Evolutionary conservation across 2,329 filamentous ascomycete species (phyloP).

Genomic region (Massarina eburnea): DNA sequence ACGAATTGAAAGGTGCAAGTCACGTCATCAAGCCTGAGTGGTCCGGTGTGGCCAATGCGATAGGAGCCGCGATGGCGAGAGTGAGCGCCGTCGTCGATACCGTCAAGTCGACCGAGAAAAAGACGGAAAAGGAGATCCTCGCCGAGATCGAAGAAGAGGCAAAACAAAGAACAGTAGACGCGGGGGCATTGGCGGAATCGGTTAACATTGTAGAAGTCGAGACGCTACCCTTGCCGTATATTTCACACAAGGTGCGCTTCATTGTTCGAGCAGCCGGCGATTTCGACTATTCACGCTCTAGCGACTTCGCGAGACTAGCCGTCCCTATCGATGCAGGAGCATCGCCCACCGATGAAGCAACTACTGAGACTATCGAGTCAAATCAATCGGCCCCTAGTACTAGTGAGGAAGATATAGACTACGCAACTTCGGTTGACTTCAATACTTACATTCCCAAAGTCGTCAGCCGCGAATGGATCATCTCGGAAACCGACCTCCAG

Average conservation of each 20-base stretch:
- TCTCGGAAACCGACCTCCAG: constrained; percentile 49
- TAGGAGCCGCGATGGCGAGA: constrained; percentile 64
- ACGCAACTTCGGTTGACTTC: constrained; percentile 26
- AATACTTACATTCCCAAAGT: constrained; percentile 46
- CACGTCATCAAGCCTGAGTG: constrained; percentile 59
- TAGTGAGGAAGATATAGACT: constrained; percentile 24
- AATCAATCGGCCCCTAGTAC: constrained; percentile 15
- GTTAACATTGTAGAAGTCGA: constrained; percentile 42
- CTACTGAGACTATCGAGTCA: constrained; percentile 2
- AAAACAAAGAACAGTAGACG: constrained; percentile 42
- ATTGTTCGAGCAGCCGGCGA: constrained; percentile 61
- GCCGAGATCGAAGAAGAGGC: constrained; percentile 42
- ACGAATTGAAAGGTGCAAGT: constrained; percentile 58
- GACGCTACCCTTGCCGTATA: constrained; percentile 58
- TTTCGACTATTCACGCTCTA: constrained; percentile 41
- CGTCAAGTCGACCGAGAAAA: constrained; percentile 42
- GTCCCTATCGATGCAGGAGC: constrained; percentile 1
- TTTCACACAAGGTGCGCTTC: constrained; percentile 52
- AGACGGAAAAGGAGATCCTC: constrained; percentile 34
- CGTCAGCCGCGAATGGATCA: constrained; percentile 43
- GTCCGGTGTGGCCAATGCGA: constrained; percentile 64
- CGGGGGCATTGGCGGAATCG: constrained; percentile 38
- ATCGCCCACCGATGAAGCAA: constrained; percentile 17
- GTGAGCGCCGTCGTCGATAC: constrained; percentile 53
- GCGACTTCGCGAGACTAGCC: constrained; percentile 28